Evolutionary conservation across 441 rosid genomes (phyloP), one percentile per base, ranked within the genome.

Genomic region (Populus hybrid): DNA sequence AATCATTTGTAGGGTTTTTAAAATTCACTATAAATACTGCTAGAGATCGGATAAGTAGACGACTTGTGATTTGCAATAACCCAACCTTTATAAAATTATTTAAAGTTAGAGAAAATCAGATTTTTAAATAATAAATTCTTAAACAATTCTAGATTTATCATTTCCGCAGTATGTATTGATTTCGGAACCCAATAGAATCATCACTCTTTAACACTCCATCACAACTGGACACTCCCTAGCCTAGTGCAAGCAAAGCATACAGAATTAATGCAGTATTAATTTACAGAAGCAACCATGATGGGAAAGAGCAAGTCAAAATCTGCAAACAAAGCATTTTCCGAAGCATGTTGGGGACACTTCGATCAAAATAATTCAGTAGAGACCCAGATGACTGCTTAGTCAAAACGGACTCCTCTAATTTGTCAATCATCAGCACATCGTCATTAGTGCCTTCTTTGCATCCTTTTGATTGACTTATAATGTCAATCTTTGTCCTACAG

Each of bases 261-360:
- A 28, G 35, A 74, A 38, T 65, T 33, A 72, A 79, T 66, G 82
- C 75, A 78, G 84, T 79, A 76, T 78, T 81, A 85, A 92, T 89
- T 77, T 89, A 94, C 93, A 91, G 78, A 83, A 78, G 84, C 79
- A 75, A 77, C 74, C 70, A 28, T 56, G 76, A 63, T 74, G 11
- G 38, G 26, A 18, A 45, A 81, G 77, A 78, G 79, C 81, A 74
- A 74, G 81, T 61, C 50, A 76, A 71, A 82, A 75, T 77, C 83
- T 26, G 75, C 68, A 68, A 61, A 75, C 29, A 23, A 29, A 74
- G 28, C 7, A 16, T 78, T 78, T 45, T 72, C 67, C 64, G 59
- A 61, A 42, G 70, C 75, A 26, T 9, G 7, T 28, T 74, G 26
- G 69, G 42, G 35, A 83, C 68, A 70, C 76, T 68, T 45, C 74